Evolutionary conservation across 768 basidiomycete genomes (phyloP).

Genomic region (Suillus brevipes): DNA sequence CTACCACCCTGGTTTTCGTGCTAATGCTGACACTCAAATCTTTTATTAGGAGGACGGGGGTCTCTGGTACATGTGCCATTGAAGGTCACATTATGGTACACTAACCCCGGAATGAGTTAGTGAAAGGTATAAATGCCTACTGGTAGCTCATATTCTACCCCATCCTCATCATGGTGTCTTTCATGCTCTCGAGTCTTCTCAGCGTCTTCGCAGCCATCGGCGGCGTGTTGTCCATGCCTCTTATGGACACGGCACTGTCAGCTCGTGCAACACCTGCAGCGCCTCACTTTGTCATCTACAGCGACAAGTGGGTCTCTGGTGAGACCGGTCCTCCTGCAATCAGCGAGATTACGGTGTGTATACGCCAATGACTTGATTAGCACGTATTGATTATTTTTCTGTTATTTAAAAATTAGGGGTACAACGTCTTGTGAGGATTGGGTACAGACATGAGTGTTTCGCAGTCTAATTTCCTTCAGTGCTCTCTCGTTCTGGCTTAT

Average conservation of each 20-base stretch:
- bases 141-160: not conserved
- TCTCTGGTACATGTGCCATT: not conserved
- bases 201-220: not conserved
- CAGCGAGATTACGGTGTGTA: slow-evolving; percentile 32
- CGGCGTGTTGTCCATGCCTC: slow-evolving; percentile 2
- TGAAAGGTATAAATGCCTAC: slow-evolving; percentile 9
- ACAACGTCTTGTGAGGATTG: slow-evolving; percentile 54
- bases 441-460: not conserved
- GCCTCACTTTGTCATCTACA: slow-evolving; percentile 43
- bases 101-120: not conserved
- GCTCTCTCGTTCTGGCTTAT: slow-evolving; percentile 55
- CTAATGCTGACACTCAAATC: not conserved
- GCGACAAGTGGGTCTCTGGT: slow-evolving; percentile 38
- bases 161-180: slow-evolving; percentile 6
- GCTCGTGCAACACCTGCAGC: slow-evolving; percentile 24
- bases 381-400: slow-evolving; percentile 1
- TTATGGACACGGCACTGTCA: not conserved
- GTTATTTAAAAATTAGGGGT: slow-evolving; percentile 40
- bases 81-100: not conserved
- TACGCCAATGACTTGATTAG: not conserved
- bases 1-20: not conserved
- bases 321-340: slow-evolving; percentile 39
- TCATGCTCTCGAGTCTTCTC: slow-evolving; percentile 6
- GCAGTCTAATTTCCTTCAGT: slow-evolving; percentile 23
- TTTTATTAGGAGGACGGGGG: not conserved